Evolutionary conservation across 257 asterid genomes (phyloP).

Genomic region (Sherardia arvensis): DNA sequence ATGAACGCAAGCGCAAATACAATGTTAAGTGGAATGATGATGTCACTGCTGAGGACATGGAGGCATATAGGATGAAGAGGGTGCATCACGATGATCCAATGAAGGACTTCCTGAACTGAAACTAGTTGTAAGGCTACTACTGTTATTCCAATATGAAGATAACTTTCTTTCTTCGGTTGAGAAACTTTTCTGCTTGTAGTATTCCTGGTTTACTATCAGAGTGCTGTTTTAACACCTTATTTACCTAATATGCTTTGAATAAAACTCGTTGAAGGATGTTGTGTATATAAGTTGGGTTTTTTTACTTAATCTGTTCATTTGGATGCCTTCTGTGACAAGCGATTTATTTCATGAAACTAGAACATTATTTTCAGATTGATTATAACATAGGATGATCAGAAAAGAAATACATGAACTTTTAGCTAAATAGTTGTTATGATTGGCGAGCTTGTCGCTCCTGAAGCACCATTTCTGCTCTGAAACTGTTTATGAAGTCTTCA

Average conservation of each 20-base stretch:
- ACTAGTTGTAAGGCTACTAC: background rate
- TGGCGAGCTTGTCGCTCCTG: constrained; percentile 28
- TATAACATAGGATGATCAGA: background rate
- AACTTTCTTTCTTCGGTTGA: background rate
- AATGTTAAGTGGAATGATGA: constrained; percentile 91
- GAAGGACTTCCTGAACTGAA: constrained; percentile 60
- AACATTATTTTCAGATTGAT: background rate
- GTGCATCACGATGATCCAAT: constrained; percentile 76
- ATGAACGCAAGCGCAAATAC: constrained; percentile 85
- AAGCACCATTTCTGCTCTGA: constrained; percentile 55
- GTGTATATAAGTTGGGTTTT: background rate
- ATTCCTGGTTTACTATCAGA: background rate
- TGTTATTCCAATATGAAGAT: background rate
- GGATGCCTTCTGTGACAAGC: background rate
- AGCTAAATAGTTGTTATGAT: constrained; percentile 16
- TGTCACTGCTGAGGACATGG: constrained; percentile 80
- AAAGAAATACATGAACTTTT: background rate
- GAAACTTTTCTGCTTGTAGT: background rate
- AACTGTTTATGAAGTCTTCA: constrained; percentile 62
- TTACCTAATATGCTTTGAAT: background rate
- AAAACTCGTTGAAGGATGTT: background rate
- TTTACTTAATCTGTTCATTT: background rate
- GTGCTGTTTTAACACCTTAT: background rate
- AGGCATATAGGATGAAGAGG: constrained; percentile 77
- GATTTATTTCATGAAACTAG: background rate